Base-by-base conservation (phyloP, 495 filamentous ascomycete species). In the Penicillium pulvis region DNA sequence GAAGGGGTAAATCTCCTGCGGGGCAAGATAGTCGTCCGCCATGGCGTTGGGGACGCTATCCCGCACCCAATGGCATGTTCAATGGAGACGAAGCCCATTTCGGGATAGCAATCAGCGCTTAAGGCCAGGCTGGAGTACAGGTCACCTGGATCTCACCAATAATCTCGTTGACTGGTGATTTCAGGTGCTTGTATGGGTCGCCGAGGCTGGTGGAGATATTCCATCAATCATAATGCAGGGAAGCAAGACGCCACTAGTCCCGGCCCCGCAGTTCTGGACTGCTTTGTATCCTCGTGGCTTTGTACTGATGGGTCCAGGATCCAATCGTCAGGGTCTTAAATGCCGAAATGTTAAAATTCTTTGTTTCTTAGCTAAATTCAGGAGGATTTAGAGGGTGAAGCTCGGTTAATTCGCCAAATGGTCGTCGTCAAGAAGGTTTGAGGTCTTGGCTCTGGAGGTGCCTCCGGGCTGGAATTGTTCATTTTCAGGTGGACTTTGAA, bases 201-300 rank as follows among this genome's bases (percentile, higher is more conserved):
- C 33, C 50, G 41, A 45, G 56, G 11, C 8, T 24, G 33, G 26
- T 17, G 35, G 36, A 63, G 56, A 66, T 71, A 36, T 74, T 71
- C 73, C 73, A 53, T 74, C 73, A 75, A 75, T 75, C 71, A 74
- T 48, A 53, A 49, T 11, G 24, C 57, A 30, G 33, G 30, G 45
- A 44, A 39, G 31, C 36, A 33, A n/a, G 28, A 48, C 2, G 42
- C 8, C 26, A 16, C 28, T 3, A 50, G 35, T 5, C 28, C 42
- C 24, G n/a, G 20, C 55, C 60, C 60, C 60, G 56, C 47, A 53
- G 17, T 20, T 14, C 46, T 49, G 4, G 26, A 3, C 43, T 46
- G n/a, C 6, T 23, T 26, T 47, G 44, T 26, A 6, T 12, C 9
- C 14, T 41, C 39, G 39, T 41, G 39, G 39, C 39, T 41, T 47